Evolutionary conservation across 306 rosid species (phyloP).

Genomic region (Prunus armeniaca): DNA sequence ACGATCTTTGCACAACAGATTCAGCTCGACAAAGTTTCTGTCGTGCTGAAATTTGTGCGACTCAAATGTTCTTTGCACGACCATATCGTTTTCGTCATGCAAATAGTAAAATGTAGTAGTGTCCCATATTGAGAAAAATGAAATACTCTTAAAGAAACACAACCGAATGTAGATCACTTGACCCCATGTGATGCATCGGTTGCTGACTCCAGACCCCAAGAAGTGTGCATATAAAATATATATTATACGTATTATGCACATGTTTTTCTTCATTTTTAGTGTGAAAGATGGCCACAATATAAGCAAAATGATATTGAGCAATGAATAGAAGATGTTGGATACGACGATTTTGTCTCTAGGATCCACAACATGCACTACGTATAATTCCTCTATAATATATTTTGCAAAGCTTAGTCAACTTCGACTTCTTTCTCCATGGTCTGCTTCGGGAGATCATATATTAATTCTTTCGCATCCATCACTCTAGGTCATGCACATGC

Average conservation of each 20-base stretch:
- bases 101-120: no score
- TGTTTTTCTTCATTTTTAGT: conserved; percentile 4
- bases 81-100: no score
- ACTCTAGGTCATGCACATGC: conserved; percentile 21
- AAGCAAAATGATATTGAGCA: background rate
- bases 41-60: no score
- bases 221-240: background rate
- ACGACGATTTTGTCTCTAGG: conserved; percentile 20
- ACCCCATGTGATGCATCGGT: background rate
- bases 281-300: background rate
- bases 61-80: no score
- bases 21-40: no score
- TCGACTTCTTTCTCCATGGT: conserved; percentile 2
- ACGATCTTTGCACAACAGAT: no score
- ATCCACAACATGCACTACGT: conserved; percentile 15
- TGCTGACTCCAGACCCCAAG: background rate
- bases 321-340: conserved; percentile 11
- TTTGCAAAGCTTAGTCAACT: conserved; percentile 10
- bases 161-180: background rate
- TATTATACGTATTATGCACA: background rate
- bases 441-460: background rate
- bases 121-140: no score
- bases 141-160: no score
- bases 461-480: conserved; percentile 11
- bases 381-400: background rate